Evolutionary conservation across 352 stramenopile species (phyloP).

Genomic region (Pseudoperonospora humuli): DNA sequence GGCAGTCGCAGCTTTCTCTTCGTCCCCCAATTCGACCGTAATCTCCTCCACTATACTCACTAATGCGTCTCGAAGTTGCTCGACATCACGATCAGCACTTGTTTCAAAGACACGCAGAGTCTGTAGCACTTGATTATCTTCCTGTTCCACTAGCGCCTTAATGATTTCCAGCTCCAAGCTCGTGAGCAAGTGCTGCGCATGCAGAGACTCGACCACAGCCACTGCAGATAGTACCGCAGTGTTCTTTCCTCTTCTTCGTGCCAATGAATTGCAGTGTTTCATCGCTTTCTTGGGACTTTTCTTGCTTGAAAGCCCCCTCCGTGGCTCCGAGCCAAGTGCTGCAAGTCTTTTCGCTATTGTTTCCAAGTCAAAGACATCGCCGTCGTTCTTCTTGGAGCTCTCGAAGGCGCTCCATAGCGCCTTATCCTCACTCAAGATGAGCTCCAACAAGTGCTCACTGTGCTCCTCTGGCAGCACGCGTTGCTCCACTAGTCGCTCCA

Average conservation of each 20-base stretch:
- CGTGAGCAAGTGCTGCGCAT: constrained; percentile 57
- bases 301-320: constrained; percentile 9
- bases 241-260: constrained; percentile 5
- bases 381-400: constrained; percentile 36
- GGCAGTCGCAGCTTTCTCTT: constrained; percentile 37
- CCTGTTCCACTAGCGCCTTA: constrained; percentile 46
- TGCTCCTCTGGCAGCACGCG: constrained; percentile 54
- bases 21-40: constrained; percentile 50
- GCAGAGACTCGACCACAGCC: constrained; percentile 37
- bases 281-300: constrained; percentile 6
- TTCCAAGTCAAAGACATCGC: constrained; percentile 40
- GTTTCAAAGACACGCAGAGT: constrained; percentile 36
- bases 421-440: constrained; percentile 42
- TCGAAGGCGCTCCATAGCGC: constrained; percentile 49
- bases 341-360: constrained; percentile 45
- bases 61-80: constrained; percentile 34
- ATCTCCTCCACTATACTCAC: constrained; percentile 59
- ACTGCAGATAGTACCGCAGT: constrained; percentile 9
- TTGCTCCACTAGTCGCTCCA: constrained; percentile 53
- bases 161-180: constrained; percentile 52
- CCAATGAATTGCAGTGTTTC: background rate
- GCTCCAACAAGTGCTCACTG: constrained; percentile 31
- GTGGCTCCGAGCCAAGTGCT: constrained; percentile 17
- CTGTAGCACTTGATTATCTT: constrained; percentile 41
- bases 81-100: constrained; percentile 19